Percentiles rank a stretch among this genome's conserved stretches.
Evolutionary conservation across 2,329 filamentous ascomycete genomes (phyloP).

Genomic region (Xylaria sp.): DNA sequence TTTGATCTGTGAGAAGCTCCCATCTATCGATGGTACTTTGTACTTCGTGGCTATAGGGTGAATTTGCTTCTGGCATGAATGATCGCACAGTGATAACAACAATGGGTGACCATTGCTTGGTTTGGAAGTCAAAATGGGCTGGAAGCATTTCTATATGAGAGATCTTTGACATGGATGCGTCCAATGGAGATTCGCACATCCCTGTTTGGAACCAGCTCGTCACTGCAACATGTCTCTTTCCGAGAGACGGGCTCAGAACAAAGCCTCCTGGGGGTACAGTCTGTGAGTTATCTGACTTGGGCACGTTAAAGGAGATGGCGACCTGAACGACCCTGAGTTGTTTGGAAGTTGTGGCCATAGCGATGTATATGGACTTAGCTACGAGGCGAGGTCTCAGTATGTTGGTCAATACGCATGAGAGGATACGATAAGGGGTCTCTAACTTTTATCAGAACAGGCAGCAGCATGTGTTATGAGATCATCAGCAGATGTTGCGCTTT

Average conservation of each 20-base stretch:
- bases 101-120: constrained; percentile 66
- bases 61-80: constrained; percentile 62
- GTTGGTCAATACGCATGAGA: background rate
- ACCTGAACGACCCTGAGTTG: constrained; percentile 81
- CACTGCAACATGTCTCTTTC: constrained; percentile 66
- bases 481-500: constrained; percentile 76
- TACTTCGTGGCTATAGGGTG: constrained; percentile 70
- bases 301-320: constrained; percentile 77
- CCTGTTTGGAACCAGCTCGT: constrained; percentile 68
- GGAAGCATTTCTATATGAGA: constrained; percentile 82
- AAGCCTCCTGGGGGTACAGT: constrained; percentile 57
- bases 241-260: constrained; percentile 63
- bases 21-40: constrained; percentile 85
- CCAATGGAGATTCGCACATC: constrained; percentile 55
- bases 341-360: constrained; percentile 74
- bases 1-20: constrained; percentile 76
- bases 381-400: constrained; percentile 27
- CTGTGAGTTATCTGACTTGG: constrained; percentile 66
- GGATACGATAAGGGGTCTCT: constrained; percentile 40
- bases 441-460: constrained; percentile 79
- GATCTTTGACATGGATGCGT: constrained; percentile 69
- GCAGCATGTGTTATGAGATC: constrained; percentile 84
- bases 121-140: constrained; percentile 67
- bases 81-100: constrained; percentile 80
- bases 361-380: constrained; percentile 67